Conservation (phyloP, 768 basidiomycete species). For the Mycena olivaceomarginata region DNA sequence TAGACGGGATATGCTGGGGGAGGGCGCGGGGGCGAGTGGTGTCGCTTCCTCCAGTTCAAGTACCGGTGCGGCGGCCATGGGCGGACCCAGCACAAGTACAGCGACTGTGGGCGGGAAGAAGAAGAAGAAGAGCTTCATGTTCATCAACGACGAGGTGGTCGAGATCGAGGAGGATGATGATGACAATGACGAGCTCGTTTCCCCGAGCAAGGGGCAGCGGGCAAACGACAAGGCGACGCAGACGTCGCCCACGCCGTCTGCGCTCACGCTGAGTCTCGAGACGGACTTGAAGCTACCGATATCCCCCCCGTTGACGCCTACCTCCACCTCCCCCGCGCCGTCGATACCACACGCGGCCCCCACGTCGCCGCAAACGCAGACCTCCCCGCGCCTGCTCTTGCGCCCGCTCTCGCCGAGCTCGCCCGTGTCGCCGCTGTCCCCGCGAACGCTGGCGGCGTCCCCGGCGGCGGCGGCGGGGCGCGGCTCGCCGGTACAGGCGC, state of each 20-base stretch:
- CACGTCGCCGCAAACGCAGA: background rate
- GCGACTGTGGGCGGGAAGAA: background rate
- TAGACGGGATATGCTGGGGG: constrained; percentile 10
- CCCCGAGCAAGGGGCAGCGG: too few relatives aligned
- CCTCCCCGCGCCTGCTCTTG: constrained; percentile 25
- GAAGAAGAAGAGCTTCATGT: constrained; percentile 40
- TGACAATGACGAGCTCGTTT: background rate
- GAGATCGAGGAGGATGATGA: constrained; percentile 43
- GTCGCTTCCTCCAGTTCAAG: background rate
- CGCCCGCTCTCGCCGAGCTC: constrained; percentile 22
- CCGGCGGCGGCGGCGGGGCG: constrained; percentile 2
- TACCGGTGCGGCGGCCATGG: background rate
- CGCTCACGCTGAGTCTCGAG: background rate
- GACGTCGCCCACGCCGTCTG: background rate
- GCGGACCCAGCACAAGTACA: background rate
- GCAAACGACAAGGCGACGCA: background rate
- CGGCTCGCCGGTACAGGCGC: constrained; percentile 36
- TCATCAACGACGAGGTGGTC: constrained; percentile 39
- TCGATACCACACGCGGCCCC: background rate
- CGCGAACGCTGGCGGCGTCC: background rate
- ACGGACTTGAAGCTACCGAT: background rate
- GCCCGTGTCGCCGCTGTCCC: constrained; percentile 4
- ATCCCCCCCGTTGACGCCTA: background rate
- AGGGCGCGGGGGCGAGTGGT: background rate
- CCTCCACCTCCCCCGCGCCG: background rate